Base-by-base conservation (phyloP, 257 asterid genomes). In the Ilex asprella region DNA sequence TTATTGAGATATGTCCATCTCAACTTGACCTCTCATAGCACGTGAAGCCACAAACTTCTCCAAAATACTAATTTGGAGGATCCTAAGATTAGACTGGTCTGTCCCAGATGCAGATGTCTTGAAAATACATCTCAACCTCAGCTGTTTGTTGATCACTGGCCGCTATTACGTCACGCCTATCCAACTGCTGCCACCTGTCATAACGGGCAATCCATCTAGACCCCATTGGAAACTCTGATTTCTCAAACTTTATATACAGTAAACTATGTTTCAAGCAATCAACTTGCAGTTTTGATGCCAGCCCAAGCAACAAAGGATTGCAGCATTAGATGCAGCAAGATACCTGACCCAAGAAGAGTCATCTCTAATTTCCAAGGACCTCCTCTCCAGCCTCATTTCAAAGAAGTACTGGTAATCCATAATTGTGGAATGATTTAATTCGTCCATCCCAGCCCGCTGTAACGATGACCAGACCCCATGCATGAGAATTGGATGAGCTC, bases 381-480 rank as follows among this genome's bases (percentile, higher is more conserved):
- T 10, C 41, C 7, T 21, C 27, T 21, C 52, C 14, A 10, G 35
- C 49, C 63, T 31, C 31, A 59, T 59, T 60, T 80, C 81, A 88
- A 55, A 80, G 74, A 55, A 81, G 83, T 49, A 80, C 75, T 11
- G 98, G 96, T 74, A 91, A 78, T 10, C 98, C 98, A 56, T 86
- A 91, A 72, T 91, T 91, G 69, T 78, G 95, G 73, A 82, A 91
- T 57, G 95, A 84, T 66, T 87, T 82, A 13, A 91, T 91, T 71
- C 90, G 81, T 39, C 98, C 98, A 64, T 88, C 95, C 82, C 84
- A 81, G n/a, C 94, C 85, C 2, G 95, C 96, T 1, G 96, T 81
- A 27, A 91, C 94, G 39, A 91, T 83, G 15, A 88, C 98, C 58
- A 86, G 73, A 65, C 96, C 86, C 98, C 96, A 91, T 12, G 90